phyloP scores from a whole-genome alignment of 108 stramenopile genomes.

The Fragilaria radians region DNA sequence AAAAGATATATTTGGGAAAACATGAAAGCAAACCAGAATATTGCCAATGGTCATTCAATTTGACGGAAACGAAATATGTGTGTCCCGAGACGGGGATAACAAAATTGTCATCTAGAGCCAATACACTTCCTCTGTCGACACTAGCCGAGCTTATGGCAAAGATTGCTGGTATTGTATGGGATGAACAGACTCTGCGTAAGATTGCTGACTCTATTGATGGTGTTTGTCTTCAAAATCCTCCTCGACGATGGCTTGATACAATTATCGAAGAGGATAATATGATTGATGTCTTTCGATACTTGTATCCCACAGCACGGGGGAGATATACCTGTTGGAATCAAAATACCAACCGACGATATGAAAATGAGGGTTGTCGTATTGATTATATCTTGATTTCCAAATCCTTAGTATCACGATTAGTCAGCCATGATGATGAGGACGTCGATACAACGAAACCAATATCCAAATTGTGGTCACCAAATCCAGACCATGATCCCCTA shows the following conservation, averaged over 20 bases:
- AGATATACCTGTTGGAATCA: conserved; percentile 92
- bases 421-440: conserved; percentile 20
- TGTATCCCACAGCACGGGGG: conserved; percentile 74
- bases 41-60: conserved; percentile 44
- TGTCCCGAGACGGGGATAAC: conserved; percentile 22
- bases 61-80: conserved; percentile 32
- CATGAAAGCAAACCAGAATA: conserved; percentile 46
- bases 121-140: conserved; percentile 35
- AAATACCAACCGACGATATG: conserved; percentile 71
- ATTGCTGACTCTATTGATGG: conserved; percentile 47
- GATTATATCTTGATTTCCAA: conserved; percentile 82
- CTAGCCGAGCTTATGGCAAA: conserved; percentile 74
- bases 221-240: conserved; percentile 41
- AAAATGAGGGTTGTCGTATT: conserved; percentile 82
- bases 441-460: too few relatives aligned
- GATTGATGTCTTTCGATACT: conserved; percentile 79
- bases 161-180: conserved; percentile 61
- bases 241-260: conserved; percentile 55
- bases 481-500: conserved; percentile 24
- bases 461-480: conserved; percentile 2
- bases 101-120: conserved; percentile 33
- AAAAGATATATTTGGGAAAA: conserved; percentile 53
- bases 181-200: conserved; percentile 23
- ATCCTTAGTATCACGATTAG: conserved; percentile 34
- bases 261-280: conserved; percentile 67